A percentile compares a stretch with the other conserved stretches of the same genome.
These are phyloP conservation scores for Colletotrichum eleusines DNA, from an alignment of 2,329 filamentous ascomycete species.

Conservation along the genomic window DNA sequence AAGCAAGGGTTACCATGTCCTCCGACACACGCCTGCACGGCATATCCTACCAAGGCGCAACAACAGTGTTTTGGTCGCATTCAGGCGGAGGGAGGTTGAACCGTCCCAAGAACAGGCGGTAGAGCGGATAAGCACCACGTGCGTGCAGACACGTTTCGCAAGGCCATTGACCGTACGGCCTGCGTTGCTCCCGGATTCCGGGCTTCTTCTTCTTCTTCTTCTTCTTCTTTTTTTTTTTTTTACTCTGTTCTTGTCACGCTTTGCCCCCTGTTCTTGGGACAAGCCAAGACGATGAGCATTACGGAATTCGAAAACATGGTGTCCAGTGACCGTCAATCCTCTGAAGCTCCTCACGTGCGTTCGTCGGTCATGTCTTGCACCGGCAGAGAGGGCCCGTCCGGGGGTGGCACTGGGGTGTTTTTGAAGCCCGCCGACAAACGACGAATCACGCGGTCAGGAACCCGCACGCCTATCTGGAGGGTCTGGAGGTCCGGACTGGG, in stretches of 20 bases:
- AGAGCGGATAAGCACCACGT: not conserved
- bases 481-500: slow-evolving; percentile 49
- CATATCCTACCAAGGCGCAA: slow-evolving; percentile 52
- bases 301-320: slow-evolving; percentile 46
- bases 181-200: too few relatives aligned
- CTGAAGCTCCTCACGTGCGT: not conserved
- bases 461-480: slow-evolving; percentile 52
- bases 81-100: not conserved
- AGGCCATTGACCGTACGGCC: not conserved
- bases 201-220: not conserved
- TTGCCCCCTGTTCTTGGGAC: too few relatives aligned
- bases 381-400: slow-evolving; percentile 56
- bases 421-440: slow-evolving; percentile 48
- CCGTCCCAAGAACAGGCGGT: not conserved
- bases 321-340: slow-evolving; percentile 40
- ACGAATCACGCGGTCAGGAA: slow-evolving; percentile 53
- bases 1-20: slow-evolving; percentile 50
- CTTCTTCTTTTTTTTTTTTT: too few relatives aligned
- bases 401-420: slow-evolving; percentile 48
- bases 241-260: too few relatives aligned
- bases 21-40: slow-evolving; percentile 52
- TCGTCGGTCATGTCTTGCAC: slow-evolving; percentile 45
- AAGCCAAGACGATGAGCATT: slow-evolving; percentile 4
- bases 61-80: slow-evolving; percentile 1
- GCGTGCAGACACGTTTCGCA: not conserved